These are phyloP conservation scores for Biancaea sappan DNA, from an alignment of 306 rosid species.

Conservation along the genomic window DNA sequence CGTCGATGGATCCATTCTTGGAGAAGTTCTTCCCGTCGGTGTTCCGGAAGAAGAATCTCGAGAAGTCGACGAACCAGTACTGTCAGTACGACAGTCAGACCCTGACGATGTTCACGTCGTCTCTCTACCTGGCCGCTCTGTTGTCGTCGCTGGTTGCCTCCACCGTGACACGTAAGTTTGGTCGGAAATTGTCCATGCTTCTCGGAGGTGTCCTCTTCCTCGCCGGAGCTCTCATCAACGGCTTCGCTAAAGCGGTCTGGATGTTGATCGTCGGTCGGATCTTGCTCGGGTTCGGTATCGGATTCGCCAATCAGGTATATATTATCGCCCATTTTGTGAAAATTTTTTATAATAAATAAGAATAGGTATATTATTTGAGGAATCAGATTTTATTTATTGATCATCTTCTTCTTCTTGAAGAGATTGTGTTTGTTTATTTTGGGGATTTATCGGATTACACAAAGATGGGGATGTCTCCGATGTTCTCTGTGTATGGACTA, in stretches of 20 bases:
- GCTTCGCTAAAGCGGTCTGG: slow-evolving; percentile 58
- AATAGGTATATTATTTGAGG: neutral
- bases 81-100: slow-evolving; percentile 77
- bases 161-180: slow-evolving; percentile 68
- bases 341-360: no score
- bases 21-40: slow-evolving; percentile 70
- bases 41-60: slow-evolving; percentile 49
- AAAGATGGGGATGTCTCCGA: slow-evolving; percentile 23
- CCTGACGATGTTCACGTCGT: slow-evolving; percentile 86
- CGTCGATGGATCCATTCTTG: slow-evolving; percentile 87
- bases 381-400: neutral
- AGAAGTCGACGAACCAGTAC: slow-evolving; percentile 54
- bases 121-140: slow-evolving; percentile 84
- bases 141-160: slow-evolving; percentile 80
- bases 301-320: slow-evolving; percentile 88
- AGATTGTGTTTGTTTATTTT: neutral
- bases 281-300: slow-evolving; percentile 92
- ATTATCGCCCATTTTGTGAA: neutral
- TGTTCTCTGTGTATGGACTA: slow-evolving; percentile 5
- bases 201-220: slow-evolving; percentile 78
- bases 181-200: slow-evolving; percentile 79
- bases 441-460: slow-evolving; percentile 1
- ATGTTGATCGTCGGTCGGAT: slow-evolving; percentile 89
- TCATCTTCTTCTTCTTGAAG: neutral
- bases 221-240: slow-evolving; percentile 78